phyloP scores from a whole-genome alignment of 2,329 filamentous ascomycete species.

The Diaporthe australafricana region DNA sequence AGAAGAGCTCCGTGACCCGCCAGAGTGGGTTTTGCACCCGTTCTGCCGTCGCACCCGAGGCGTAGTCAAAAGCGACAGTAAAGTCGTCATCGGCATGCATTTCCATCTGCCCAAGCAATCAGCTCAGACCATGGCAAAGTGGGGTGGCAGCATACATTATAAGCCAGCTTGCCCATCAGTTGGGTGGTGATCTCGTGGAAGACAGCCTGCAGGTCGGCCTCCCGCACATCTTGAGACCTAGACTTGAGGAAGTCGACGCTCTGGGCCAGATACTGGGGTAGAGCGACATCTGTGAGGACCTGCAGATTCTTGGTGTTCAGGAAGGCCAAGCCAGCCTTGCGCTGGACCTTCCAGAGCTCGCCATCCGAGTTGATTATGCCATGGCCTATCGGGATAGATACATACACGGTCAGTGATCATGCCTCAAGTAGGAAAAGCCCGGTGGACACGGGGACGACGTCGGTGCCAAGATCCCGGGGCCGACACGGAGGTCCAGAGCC shows the following conservation, averaged over 20 bases:
- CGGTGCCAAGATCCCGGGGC: neutral
- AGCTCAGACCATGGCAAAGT: neutral
- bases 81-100: conserved; percentile 73
- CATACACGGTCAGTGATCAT: neutral
- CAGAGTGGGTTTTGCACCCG: conserved; percentile 76
- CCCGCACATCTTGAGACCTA: conserved; percentile 41
- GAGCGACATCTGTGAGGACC: conserved; percentile 65
- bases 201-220: conserved; percentile 68
- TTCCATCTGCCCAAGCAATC: conserved; percentile 62
- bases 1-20: conserved; percentile 67
- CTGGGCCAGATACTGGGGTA: conserved; percentile 64
- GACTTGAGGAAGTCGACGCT: conserved; percentile 53
- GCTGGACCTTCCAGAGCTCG: conserved; percentile 71
- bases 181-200: conserved; percentile 74
- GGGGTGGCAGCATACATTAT: conserved; percentile 56
- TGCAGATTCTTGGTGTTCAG: conserved; percentile 68
- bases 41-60: conserved; percentile 69
- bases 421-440: neutral
- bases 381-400: conserved; percentile 52
- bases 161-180: conserved; percentile 76
- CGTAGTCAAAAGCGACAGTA: conserved; percentile 70
- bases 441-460: neutral
- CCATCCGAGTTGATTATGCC: conserved; percentile 77
- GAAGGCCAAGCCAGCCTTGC: conserved; percentile 71
- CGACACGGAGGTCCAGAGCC: neutral